Evolutionary conservation across 768 basidiomycete species (phyloP), one percentile per base, ranked within the genome.

Genomic region (Cyclocybe aegerita): DNA sequence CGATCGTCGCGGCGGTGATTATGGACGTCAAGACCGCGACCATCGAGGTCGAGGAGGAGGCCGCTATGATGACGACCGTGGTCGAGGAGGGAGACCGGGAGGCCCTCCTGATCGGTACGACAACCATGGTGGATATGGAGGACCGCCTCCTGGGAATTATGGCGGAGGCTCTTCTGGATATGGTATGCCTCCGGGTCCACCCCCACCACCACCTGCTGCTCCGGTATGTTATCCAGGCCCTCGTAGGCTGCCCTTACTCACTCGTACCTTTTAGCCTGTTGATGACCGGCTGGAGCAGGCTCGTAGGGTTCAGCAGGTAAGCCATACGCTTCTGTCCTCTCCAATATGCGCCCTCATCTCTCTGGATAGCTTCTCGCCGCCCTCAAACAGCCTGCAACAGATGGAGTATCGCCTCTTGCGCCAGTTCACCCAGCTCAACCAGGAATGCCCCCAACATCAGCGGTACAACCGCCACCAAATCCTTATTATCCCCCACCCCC

Each of bases 231-330:
- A 43, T 3, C 10, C 12, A 43, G 35, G 23, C 36, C 42, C 9
- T 7, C 11, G n/a, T 15, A 14, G 36, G n/a, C 10, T 9, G 9
- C 7, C 8, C 33, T 9, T 32, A 9, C 12, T 43, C 30, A 44
- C 44, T 11, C 16, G 11, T n/a, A 32, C 14, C 43, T 15, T 17
- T 37, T 54, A 83, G 80, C 70, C 76, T 36, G 66, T 72, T 9
- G 90, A 93, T 50, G 90, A 93, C 43, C 86, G 92, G 9, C 73
- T 95, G 14, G 93, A 95, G 60, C 89, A 93, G 74, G 91, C 92
- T 7, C 81, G 85, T 48, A 88, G 81, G 66, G 90, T 94, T 7
- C 92, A 93, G 62, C 88, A 92, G 59, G 81, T 84, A 51, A 32
- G 34, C 6, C 6, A 16, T 43, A 5, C 41, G 40, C 14, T 16